phyloP scores from a whole-genome alignment of 768 basidiomycete genomes.

The Tricholomella constricta region DNA sequence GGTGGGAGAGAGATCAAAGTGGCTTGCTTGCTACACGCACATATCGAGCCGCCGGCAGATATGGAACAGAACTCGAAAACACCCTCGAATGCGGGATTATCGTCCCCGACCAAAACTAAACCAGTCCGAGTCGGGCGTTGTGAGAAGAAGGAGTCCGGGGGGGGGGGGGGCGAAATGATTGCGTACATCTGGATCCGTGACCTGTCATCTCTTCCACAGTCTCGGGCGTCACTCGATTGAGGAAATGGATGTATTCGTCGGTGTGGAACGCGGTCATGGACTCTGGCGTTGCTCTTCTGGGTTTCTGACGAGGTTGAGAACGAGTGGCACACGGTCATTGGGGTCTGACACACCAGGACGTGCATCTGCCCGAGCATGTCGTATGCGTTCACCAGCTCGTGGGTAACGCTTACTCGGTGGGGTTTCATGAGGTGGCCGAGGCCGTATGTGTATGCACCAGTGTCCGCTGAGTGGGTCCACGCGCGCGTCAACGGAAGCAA shows the following conservation, averaged over 20 bases:
- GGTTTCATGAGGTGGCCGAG: conserved; percentile 96
- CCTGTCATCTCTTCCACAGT: conserved; percentile 85
- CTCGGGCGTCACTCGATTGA: conserved; percentile 88
- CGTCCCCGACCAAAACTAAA: conserved; percentile 77
- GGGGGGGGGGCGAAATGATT: conserved; percentile 14
- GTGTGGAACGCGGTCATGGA: conserved; percentile 95
- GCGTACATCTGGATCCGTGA: conserved; percentile 81
- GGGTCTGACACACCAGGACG: conserved; percentile 62
- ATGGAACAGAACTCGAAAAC: conserved; percentile 97
- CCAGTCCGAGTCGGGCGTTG: no score
- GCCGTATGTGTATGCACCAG: conserved; percentile 78
- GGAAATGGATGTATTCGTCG: conserved; percentile 96
- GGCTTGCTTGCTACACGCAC: no score
- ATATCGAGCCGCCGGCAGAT: conserved; percentile 92
- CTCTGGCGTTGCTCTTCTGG: conserved; percentile 68
- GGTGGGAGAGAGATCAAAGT: neutral
- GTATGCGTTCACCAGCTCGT: conserved; percentile 89
- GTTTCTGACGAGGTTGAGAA: conserved; percentile 47
- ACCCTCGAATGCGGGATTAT: conserved; percentile 96
- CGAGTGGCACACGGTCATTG: neutral
- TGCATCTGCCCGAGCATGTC: conserved; percentile 95
- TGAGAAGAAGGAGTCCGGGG: neutral
- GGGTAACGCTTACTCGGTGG: conserved; percentile 90
- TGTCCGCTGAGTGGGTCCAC: conserved; percentile 64
- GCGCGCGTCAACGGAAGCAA: conserved; percentile 1